These are phyloP conservation scores for Gloeostereum incarnatum DNA, from an alignment of 768 basidiomycete species.

Conservation along the genomic window DNA sequence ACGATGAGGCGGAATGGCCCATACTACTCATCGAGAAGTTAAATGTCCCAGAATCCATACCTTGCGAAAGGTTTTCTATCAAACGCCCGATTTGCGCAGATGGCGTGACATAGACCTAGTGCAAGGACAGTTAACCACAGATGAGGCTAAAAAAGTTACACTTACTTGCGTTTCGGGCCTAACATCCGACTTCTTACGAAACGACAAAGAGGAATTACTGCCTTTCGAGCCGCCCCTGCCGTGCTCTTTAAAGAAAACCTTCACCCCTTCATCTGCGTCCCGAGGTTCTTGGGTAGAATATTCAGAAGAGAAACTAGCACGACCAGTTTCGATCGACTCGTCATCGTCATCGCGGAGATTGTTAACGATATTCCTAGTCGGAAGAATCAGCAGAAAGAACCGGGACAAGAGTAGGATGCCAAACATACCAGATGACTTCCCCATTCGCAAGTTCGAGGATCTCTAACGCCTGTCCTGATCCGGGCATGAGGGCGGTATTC, in stretches of 20 bases:
- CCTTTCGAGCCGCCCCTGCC: constrained; percentile 55
- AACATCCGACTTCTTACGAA: constrained; percentile 50
- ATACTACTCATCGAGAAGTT: constrained; percentile 48
- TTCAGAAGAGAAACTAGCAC: constrained; percentile 69
- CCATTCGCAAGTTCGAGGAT: constrained; percentile 82
- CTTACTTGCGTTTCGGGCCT: constrained; percentile 82
- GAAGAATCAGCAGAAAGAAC: constrained; percentile 9
- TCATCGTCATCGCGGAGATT: constrained; percentile 72
- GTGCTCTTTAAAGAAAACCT: constrained; percentile 75
- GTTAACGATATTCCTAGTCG: constrained; percentile 69
- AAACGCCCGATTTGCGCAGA: constrained; percentile 74
- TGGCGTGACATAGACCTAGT: constrained; percentile 72
- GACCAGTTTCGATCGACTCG: constrained; percentile 56
- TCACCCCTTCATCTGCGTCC: constrained; percentile 58
- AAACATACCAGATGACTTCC: constrained; percentile 71
- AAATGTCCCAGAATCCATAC: constrained; percentile 77
- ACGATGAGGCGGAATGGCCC: constrained; percentile 52
- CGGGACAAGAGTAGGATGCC: constrained; percentile 3
- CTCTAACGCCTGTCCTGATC: constrained; percentile 58
- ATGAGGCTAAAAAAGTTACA: constrained; percentile 17
- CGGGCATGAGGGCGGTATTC: constrained; percentile 20
- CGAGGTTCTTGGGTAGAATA: too few species aligned
- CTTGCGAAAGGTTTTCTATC: constrained; percentile 76
- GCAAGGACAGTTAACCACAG: constrained; percentile 9
- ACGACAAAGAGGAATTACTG: constrained; percentile 53